Conservation (phyloP, 352 stramenopile genomes). For the Globisporangium iwayamae region DNA sequence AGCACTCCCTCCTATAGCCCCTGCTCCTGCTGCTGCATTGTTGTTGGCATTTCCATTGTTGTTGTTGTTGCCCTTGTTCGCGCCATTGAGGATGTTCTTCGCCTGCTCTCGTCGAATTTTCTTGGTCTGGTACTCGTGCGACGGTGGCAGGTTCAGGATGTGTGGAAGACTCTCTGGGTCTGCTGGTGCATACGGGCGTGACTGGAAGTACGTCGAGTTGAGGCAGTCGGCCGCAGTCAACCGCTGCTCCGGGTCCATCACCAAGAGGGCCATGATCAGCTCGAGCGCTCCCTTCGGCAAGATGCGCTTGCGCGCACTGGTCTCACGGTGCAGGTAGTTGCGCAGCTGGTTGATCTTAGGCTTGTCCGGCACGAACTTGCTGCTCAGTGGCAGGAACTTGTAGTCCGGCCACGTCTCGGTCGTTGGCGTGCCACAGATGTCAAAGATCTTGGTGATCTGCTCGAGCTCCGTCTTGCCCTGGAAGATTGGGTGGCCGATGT, state of each 20-base stretch:
- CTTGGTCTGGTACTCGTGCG: conserved; percentile 88
- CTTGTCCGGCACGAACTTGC: conserved; percentile 83
- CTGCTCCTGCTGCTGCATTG: conserved; percentile 19
- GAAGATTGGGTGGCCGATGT: conserved; percentile 84
- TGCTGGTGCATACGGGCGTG: conserved; percentile 52
- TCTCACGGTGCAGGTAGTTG: conserved; percentile 77
- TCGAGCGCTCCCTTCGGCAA: conserved; percentile 86
- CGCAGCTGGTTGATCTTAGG: conserved; percentile 56
- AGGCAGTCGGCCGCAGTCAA: conserved; percentile 92
- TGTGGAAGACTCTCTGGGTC: conserved; percentile 62
- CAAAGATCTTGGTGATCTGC: conserved; percentile 88
- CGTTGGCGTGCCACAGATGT: conserved; percentile 82
- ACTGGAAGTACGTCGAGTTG: conserved; percentile 93
- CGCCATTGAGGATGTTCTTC: conserved; percentile 56
- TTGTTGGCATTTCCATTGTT: conserved; percentile 30
- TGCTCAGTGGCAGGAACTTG: conserved; percentile 77
- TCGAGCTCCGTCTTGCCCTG: conserved; percentile 87
- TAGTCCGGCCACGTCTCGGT: conserved; percentile 83
- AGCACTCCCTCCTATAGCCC: background rate
- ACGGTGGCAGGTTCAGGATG: conserved; percentile 72
- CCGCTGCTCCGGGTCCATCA: conserved; percentile 93
- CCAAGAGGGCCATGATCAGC: conserved; percentile 92
- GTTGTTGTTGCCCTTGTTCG: conserved; percentile 15
- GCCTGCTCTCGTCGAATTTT: conserved; percentile 86
- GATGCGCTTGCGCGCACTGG: conserved; percentile 69